These are phyloP conservation scores for Paramecium octaurelia DNA, from an alignment of 73 alveolate genomes.

Conservation along the genomic window DNA sequence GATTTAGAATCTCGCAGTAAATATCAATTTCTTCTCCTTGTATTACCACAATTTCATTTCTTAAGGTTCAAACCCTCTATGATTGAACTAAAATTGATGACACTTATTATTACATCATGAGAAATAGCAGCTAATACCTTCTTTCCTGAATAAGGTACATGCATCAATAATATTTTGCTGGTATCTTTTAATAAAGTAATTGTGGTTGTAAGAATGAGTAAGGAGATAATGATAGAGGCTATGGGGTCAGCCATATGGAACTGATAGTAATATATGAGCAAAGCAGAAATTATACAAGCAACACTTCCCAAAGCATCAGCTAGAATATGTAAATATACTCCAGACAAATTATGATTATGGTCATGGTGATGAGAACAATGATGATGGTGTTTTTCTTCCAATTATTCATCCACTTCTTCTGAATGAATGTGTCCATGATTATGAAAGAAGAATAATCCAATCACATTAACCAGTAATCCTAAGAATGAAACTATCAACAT, in stretches of 20 bases:
- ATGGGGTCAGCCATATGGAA: slow-evolving; percentile 96
- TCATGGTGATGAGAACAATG: slow-evolving; percentile 61
- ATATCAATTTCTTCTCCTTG: slow-evolving; percentile 2
- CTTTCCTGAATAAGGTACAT: slow-evolving; percentile 22
- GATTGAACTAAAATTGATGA: neutral
- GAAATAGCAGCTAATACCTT: neutral
- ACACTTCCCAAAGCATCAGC: slow-evolving; percentile 99
- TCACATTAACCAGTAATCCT: slow-evolving; percentile 91
- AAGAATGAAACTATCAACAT: slow-evolving; percentile 87
- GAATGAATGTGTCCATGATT: slow-evolving; percentile 85
- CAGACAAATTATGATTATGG: slow-evolving; percentile 73
- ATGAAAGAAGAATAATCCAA: slow-evolving; percentile 95
- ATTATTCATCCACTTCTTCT: slow-evolving; percentile 62
- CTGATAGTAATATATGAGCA: slow-evolving; percentile 84
- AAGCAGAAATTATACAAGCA: slow-evolving; percentile 91
- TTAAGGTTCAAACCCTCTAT: neutral
- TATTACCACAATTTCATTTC: slow-evolving; percentile 16
- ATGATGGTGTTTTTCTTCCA: slow-evolving; percentile 54
- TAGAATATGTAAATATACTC: slow-evolving; percentile 94
- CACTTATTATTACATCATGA: neutral
- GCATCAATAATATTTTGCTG: slow-evolving; percentile 66
- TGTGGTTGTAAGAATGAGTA: slow-evolving; percentile 86
- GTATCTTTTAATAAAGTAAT: slow-evolving; percentile 83
- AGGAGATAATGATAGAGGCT: slow-evolving; percentile 90
- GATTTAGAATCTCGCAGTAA: neutral